Percentiles rank a stretch among this genome's conserved stretches.
Evolutionary conservation across 2,329 filamentous ascomycete species (phyloP).

Genomic region (Monosporascus sp.): DNA sequence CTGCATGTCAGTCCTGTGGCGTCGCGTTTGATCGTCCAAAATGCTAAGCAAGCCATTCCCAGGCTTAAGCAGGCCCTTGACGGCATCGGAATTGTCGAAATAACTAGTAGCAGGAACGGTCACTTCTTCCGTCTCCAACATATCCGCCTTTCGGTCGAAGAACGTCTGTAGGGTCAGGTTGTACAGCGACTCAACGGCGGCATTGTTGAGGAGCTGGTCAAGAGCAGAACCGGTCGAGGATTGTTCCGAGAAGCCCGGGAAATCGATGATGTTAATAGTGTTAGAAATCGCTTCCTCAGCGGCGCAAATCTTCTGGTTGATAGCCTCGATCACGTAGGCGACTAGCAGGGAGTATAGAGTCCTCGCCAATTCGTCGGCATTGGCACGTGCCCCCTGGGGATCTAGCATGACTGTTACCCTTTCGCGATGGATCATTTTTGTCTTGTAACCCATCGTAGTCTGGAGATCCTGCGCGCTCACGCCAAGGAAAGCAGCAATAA

Average conservation of each 20-base stretch:
- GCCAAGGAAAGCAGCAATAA: constrained; percentile 91
- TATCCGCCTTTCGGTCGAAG: constrained; percentile 89
- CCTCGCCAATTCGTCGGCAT: constrained; percentile 88
- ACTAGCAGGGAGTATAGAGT: constrained; percentile 92
- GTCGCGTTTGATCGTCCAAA: constrained; percentile 88
- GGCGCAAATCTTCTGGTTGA: constrained; percentile 86
- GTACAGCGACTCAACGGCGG: constrained; percentile 86
- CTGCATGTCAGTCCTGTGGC: constrained; percentile 82
- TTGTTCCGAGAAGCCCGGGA: constrained; percentile 88
- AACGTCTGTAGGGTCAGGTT: constrained; percentile 93
- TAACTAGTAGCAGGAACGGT: constrained; percentile 87
- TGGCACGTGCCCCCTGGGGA: constrained; percentile 79
- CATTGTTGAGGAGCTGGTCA: constrained; percentile 92
- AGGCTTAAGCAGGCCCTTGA: constrained; percentile 83
- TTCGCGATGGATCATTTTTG: constrained; percentile 92
- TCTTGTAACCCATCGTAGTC: constrained; percentile 87
- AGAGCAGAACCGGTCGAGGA: constrained; percentile 77
- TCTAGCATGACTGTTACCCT: constrained; percentile 99
- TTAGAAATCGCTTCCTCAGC: constrained; percentile 84
- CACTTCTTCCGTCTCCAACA: constrained; percentile 92
- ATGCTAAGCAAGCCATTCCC: constrained; percentile 93
- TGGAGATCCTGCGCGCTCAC: constrained; percentile 78
- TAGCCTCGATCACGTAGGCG: constrained; percentile 85
- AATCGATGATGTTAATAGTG: constrained; percentile 92
- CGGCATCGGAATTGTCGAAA: constrained; percentile 94